phyloP scores from a whole-genome alignment of 164 flowering plant species.

The Vitis amurensis region DNA sequence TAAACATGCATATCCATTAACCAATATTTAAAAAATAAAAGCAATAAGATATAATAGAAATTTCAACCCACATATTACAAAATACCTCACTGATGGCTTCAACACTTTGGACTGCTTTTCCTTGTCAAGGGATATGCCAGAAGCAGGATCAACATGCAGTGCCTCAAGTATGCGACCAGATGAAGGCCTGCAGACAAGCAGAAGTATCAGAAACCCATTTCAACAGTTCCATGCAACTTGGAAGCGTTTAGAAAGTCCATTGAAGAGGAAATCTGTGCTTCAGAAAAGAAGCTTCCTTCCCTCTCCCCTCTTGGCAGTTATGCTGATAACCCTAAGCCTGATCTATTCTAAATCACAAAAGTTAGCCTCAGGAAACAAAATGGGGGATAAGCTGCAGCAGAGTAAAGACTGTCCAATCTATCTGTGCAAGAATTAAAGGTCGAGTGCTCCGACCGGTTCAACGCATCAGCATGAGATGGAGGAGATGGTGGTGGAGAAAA shows the following conservation, averaged over 20 bases:
- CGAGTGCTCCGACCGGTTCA: slow-evolving; percentile 99
- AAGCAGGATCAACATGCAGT: slow-evolving; percentile 94
- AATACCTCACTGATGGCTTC: slow-evolving; percentile 71
- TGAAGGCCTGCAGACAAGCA: slow-evolving; percentile 76
- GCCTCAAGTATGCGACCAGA: slow-evolving; percentile 93
- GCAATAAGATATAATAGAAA: not conserved
- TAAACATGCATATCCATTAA: not conserved
- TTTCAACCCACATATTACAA: not conserved
- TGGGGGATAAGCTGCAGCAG: slow-evolving; percentile 75
- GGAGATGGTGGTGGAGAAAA: slow-evolving; percentile 92
- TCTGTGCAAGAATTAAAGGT: slow-evolving; percentile 94
- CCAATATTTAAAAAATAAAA: not conserved
- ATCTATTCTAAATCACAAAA: slow-evolving; percentile 54
- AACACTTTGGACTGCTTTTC: slow-evolving; percentile 57
- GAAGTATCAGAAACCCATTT: slow-evolving; percentile 36
- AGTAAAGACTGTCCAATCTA: slow-evolving; percentile 87
- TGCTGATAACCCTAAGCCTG: slow-evolving; percentile 38
- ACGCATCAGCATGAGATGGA: slow-evolving; percentile 61
- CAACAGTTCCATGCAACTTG: slow-evolving; percentile 12
- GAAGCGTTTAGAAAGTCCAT: slow-evolving; percentile 18
- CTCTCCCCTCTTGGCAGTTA: slow-evolving; percentile 37
- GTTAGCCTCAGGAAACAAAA: slow-evolving; percentile 57
- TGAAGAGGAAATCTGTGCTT: slow-evolving; percentile 37
- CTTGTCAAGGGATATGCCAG: slow-evolving; percentile 78
- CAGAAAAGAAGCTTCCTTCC: slow-evolving; percentile 45